Evolutionary conservation across 2,329 filamentous ascomycete species (phyloP).

Genomic region (Talaromyces funiculosus): DNA sequence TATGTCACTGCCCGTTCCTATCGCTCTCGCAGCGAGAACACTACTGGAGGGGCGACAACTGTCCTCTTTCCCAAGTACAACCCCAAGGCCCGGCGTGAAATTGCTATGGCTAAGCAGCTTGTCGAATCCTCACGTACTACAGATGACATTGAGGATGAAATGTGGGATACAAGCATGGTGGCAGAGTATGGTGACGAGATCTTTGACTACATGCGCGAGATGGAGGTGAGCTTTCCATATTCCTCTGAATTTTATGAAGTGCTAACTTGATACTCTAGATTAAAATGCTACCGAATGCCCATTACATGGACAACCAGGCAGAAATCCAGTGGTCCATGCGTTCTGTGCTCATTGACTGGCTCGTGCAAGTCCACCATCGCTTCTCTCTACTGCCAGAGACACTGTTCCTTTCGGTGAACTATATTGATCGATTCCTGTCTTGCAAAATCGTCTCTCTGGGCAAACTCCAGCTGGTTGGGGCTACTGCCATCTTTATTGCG

Average conservation of each 20-base stretch:
- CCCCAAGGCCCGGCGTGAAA: slow-evolving; percentile 63
- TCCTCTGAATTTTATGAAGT: not conserved
- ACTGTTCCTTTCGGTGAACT: slow-evolving; percentile 90
- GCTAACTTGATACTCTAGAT: slow-evolving; percentile 45
- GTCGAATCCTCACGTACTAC: slow-evolving; percentile 61
- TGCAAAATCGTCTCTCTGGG: slow-evolving; percentile 90
- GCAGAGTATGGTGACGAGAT: slow-evolving; percentile 96
- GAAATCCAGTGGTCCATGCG: slow-evolving; percentile 99
- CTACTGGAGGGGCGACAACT: slow-evolving; percentile 58
- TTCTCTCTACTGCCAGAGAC: slow-evolving; percentile 92
- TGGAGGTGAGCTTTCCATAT: slow-evolving; percentile 59
- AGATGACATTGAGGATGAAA: slow-evolving; percentile 81
- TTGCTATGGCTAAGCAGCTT: slow-evolving; percentile 60
- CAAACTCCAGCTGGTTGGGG: slow-evolving; percentile 92
- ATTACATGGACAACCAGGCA: slow-evolving; percentile 97
- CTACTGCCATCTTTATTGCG: slow-evolving; percentile 90
- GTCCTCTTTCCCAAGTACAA: slow-evolving; percentile 70
- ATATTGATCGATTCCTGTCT: slow-evolving; percentile 93
- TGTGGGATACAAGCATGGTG: slow-evolving; percentile 95
- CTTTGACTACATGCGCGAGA: slow-evolving; percentile 80
- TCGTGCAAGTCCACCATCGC: slow-evolving; percentile 89
- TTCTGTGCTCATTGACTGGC: slow-evolving; percentile 93
- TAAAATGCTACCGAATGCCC: slow-evolving; percentile 75
- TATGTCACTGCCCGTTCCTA: slow-evolving; percentile 73
- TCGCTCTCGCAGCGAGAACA: slow-evolving; percentile 68